Percentiles rank a stretch among this genome's conserved stretches.
Conservation (phyloP, 2,329 filamentous ascomycete species). For the Passalora sequoiae region DNA sequence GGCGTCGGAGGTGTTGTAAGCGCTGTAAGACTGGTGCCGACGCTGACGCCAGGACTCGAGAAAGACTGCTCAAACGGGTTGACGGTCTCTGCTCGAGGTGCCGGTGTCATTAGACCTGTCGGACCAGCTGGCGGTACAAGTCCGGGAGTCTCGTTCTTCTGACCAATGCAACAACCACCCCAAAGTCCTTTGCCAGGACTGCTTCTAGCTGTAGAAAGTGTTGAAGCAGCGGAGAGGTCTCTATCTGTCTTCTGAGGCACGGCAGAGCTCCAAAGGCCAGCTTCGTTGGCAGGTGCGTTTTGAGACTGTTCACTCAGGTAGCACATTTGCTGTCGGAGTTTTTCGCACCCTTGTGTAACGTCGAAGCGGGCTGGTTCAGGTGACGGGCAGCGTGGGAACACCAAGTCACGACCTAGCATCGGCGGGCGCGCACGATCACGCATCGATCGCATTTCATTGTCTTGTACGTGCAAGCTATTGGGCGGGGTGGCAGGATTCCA, state of each 20-base stretch:
- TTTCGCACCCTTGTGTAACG: conserved; percentile 59
- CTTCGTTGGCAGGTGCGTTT: conserved; percentile 42
- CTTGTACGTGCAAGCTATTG: conserved; percentile 30
- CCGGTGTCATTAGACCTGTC: conserved; percentile 49
- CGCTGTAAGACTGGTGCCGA: conserved; percentile 22
- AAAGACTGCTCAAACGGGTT: conserved; percentile 40
- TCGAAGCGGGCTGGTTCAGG: conserved; percentile 82
- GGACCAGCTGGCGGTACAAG: conserved; percentile 38
- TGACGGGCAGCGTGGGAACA: conserved; percentile 75
- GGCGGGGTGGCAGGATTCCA: conserved; percentile 35
- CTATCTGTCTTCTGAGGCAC: conserved; percentile 12
- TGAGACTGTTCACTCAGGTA: conserved; percentile 44
- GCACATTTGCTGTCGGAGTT: conserved; percentile 47
- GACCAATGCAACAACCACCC: conserved; percentile 62
- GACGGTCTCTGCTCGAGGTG: conserved; percentile 25
- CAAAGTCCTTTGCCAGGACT: conserved; percentile 56
- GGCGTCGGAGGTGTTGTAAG: conserved; percentile 24
- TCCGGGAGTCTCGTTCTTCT: conserved; percentile 33
- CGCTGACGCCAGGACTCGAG: conserved; percentile 18
- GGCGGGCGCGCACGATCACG: conserved; percentile 64
- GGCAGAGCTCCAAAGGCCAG: conserved; percentile 52
- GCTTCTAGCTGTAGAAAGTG: conserved; percentile 17
- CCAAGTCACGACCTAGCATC: conserved; percentile 78
- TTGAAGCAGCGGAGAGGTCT: conserved; percentile 8
- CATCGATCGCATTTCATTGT: conserved; percentile 49